Evolutionary conservation across 1,284 basidiomycete species (phyloP).

Genomic region (Rugosomyces carneus): DNA sequence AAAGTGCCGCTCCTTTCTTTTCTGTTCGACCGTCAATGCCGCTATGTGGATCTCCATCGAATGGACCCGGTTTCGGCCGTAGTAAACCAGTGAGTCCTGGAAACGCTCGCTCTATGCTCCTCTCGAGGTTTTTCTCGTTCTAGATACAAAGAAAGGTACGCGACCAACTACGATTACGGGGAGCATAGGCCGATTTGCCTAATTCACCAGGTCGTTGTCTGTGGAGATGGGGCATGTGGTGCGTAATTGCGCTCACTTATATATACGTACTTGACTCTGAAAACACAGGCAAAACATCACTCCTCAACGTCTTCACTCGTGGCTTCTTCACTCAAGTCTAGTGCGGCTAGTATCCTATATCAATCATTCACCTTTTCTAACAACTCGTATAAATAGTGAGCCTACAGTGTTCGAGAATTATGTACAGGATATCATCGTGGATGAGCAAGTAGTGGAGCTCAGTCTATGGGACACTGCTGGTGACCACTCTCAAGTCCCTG

Average conservation of each 20-base stretch:
- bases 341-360: constrained; percentile 40
- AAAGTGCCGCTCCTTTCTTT: too few species aligned
- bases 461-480: constrained; percentile 97
- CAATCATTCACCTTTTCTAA: not conserved
- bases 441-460: constrained; percentile 81
- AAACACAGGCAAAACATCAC: constrained; percentile 65
- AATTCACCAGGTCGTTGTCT: constrained; percentile 41
- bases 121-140: constrained; percentile 2
- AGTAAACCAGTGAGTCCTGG: constrained; percentile 39
- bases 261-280: constrained; percentile 13
- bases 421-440: constrained; percentile 79
- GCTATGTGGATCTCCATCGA: constrained; percentile 46
- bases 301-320: constrained; percentile 79
- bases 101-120: not conserved
- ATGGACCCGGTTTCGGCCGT: constrained; percentile 42
- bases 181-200: constrained; percentile 8
- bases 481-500: constrained; percentile 22
- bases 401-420: constrained; percentile 94
- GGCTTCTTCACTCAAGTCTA: constrained; percentile 87
- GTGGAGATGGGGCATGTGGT: constrained; percentile 93
- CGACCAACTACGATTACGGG: constrained; percentile 5
- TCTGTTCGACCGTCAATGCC: constrained; percentile 28
- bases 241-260: constrained; percentile 14
- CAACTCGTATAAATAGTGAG: constrained; percentile 45
- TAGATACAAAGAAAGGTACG: constrained; percentile 40